These are phyloP conservation scores for Hamamelis virginiana DNA, from an alignment of 164 flowering plant species.

Conservation along the genomic window DNA sequence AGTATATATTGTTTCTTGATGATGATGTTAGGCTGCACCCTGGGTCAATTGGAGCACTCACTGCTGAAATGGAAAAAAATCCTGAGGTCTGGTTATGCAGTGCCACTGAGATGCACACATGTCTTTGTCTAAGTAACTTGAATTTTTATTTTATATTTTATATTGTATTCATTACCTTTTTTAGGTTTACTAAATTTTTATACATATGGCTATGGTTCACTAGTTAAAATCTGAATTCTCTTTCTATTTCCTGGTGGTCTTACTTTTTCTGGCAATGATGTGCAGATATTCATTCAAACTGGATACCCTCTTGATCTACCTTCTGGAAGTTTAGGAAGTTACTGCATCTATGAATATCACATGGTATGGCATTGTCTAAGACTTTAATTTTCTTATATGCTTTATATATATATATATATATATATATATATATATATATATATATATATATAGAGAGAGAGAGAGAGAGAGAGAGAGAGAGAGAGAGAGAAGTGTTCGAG, in stretches of 20 bases:
- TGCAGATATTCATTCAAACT: slow-evolving; percentile 98
- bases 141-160: too few relatives aligned
- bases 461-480: too few relatives aligned
- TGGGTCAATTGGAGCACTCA: slow-evolving; percentile 89
- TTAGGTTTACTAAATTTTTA: too few relatives aligned
- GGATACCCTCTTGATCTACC: slow-evolving; percentile 99
- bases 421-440: neutral
- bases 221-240: neutral
- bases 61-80: slow-evolving; percentile 88
- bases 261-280: slow-evolving; percentile 6
- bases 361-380: slow-evolving; percentile 57
- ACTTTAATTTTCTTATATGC: neutral
- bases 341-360: slow-evolving; percentile 97
- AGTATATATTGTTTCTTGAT: slow-evolving; percentile 90
- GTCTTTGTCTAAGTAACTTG: neutral
- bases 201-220: too few relatives aligned
- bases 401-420: neutral
- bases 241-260: neutral
- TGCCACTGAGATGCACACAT: too few relatives aligned
- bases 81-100: slow-evolving; percentile 60
- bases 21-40: slow-evolving; percentile 98
- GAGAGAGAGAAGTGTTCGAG: too few relatives aligned
- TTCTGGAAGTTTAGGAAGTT: slow-evolving; percentile 96
- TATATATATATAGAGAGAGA: neutral
- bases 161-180: too few relatives aligned